Base-by-base conservation (phyloP, 176 grass and related monocot genomes). In the Avena insularis region DNA sequence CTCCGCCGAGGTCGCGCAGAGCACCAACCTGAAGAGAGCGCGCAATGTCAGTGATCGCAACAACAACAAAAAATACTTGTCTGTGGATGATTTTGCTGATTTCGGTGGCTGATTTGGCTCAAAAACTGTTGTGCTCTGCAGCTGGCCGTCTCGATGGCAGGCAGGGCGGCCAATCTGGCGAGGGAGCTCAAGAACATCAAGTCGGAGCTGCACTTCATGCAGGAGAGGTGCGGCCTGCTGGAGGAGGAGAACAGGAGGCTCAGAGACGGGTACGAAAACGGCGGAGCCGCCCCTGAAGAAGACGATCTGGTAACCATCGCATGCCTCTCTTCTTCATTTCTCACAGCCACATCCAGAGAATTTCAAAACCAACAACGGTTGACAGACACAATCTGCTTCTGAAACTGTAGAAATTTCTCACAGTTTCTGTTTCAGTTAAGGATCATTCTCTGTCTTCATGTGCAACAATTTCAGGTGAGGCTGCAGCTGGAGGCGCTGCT, bases 211-310 rank as follows among this genome's bases (percentile, higher is more conserved):
- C 80, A 84, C 55, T 98, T 93, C 64, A 91, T 93, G 97, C 88
- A 94, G 82, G 97, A 96, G 83, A 78, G 93, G 74, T 94, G 90
- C 81, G 83, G 86, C 69, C 65, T 96, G 73, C 90, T 98, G 25
- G 97, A 98, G 89, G 94, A 93, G 75, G 97, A 98, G 84, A 98
- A 96, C 82, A 93, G 59, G 58, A 89, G 92, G 74, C 86, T 98
- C 70, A 77, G 90, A 27, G 97, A 96, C 33, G 97, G 90, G 13
- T 78, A 79, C 67, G 92, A 94, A 13, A 76, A 78, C 4, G 97
- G 87, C 20, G 82, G 87, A 61, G 85, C 65, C 48, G 46, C 80
- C 12, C 84, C 82, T 25, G 97, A 98, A 75, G 93, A 98, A 88
- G 97, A 98, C 82, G 97, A 98, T n/a, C 76, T 98, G 90, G 94